phyloP scores from a whole-genome alignment of 306 rosid species.

The Prunus mongolica region DNA sequence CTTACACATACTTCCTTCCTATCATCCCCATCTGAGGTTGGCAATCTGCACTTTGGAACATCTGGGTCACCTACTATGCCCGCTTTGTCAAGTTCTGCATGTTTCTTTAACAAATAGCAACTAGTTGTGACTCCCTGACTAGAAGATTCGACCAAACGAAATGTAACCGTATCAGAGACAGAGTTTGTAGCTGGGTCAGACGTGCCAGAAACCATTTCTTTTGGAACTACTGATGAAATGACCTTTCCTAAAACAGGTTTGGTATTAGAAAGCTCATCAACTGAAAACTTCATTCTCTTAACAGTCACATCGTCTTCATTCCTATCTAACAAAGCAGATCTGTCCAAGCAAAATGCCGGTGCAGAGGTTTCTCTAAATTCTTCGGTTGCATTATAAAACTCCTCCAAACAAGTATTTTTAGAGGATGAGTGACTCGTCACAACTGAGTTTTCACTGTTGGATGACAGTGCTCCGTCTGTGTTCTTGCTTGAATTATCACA shows the following conservation, averaged over 20 bases:
- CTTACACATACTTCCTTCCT: conserved; percentile 40
- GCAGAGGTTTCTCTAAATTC: conserved; percentile 39
- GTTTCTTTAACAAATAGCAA: conserved; percentile 58
- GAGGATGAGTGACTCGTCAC: conserved; percentile 52
- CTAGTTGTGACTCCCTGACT: conserved; percentile 68
- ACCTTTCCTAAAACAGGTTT: conserved; percentile 39
- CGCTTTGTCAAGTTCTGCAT: conserved; percentile 32
- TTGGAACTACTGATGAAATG: conserved; percentile 34
- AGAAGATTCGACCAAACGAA: conserved; percentile 74
- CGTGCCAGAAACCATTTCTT: conserved; percentile 33
- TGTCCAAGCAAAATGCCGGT: conserved; percentile 35
- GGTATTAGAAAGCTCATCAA: conserved; percentile 42
- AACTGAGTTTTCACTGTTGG: conserved; percentile 69
- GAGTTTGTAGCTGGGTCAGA: conserved; percentile 32
- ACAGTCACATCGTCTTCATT: conserved; percentile 47
- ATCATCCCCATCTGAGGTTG: conserved; percentile 36
- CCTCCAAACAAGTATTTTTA: conserved; percentile 39
- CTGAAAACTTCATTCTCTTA: conserved; percentile 60
- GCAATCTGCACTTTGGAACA: conserved; percentile 37
- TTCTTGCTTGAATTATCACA: conserved; percentile 51
- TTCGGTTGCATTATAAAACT: conserved; percentile 36
- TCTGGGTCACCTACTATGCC: conserved; percentile 29
- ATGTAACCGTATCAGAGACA: conserved; percentile 45
- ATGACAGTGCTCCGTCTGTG: conserved; percentile 53
- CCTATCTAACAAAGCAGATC: conserved; percentile 28